Percentiles rank a stretch among this genome's conserved stretches.
These are phyloP conservation scores for Lactifluus subvellereus DNA, from an alignment of 768 basidiomycete species.

Conservation along the genomic window DNA sequence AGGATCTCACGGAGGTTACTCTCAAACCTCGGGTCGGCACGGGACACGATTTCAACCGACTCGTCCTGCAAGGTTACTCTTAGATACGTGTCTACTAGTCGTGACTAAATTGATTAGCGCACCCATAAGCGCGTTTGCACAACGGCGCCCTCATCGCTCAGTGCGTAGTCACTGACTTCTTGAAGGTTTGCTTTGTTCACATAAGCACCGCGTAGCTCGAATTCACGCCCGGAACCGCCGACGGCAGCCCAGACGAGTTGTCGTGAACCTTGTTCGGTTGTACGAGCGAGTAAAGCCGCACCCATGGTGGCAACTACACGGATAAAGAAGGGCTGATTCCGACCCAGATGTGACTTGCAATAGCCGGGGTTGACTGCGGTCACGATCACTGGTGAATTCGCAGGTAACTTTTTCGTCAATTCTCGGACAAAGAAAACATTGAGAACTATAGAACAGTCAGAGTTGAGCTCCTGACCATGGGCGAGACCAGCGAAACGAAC, in stretches of 20 bases:
- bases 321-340: neutral
- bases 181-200: slow-evolving; percentile 1
- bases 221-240: slow-evolving; percentile 12
- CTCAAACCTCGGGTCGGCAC: slow-evolving; percentile 7
- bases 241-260: slow-evolving; percentile 19
- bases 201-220: slow-evolving; percentile 7
- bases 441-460: slow-evolving; percentile 4
- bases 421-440: slow-evolving; percentile 20
- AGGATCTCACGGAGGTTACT: neutral
- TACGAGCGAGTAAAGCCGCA: neutral
- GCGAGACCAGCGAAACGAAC: neutral
- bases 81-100: neutral
- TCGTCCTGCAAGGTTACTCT: slow-evolving; percentile 6
- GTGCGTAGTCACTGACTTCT: slow-evolving; percentile 15
- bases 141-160: slow-evolving; percentile 14
- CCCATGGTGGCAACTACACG: neutral
- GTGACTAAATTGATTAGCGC: neutral
- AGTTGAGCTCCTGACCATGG: neutral
- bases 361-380: slow-evolving; percentile 17
- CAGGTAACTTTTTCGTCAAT: slow-evolving; percentile 18
- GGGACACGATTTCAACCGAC: slow-evolving; percentile 13
- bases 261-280: slow-evolving; percentile 15
- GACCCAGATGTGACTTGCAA: slow-evolving; percentile 18
- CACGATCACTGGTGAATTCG: slow-evolving; percentile 19
- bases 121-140: slow-evolving; percentile 18